Percentiles rank a stretch among this genome's conserved stretches.
Evolutionary conservation across 306 rosid genomes (phyloP).

Genomic region (Pterocarpus santalinus): DNA sequence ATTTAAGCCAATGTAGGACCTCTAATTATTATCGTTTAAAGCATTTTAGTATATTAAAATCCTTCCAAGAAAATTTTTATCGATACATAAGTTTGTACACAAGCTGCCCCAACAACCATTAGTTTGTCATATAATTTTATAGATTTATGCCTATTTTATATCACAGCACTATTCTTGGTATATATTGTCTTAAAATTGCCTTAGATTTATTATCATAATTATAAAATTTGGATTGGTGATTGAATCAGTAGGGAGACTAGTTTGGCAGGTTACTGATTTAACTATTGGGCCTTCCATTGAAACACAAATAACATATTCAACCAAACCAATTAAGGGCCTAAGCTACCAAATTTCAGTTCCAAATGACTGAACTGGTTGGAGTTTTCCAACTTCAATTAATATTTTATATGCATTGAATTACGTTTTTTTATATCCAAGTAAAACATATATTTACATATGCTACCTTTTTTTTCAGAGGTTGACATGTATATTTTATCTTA

Average conservation of each 20-base stretch:
- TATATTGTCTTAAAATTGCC: background rate
- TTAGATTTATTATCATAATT: background rate
- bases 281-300: too few species aligned
- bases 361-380: background rate
- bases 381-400: background rate
- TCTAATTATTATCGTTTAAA: background rate
- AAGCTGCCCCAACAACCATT: background rate
- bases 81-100: background rate
- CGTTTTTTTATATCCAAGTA: background rate
- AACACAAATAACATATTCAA: background rate
- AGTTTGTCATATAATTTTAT: constrained; percentile 9
- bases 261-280: too few species aligned
- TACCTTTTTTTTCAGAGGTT: background rate
- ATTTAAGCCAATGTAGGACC: background rate
- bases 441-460: background rate
- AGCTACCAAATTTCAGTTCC: background rate
- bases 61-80: background rate
- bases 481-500: background rate
- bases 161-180: background rate
- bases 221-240: too few species aligned
- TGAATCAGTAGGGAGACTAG: too few species aligned
- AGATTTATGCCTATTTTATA: background rate
- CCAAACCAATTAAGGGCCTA: background rate
- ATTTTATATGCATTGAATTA: background rate
- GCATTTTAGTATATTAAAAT: background rate